These are phyloP conservation scores for Nicotiana otophora DNA, from an alignment of 257 asterid species.

Conservation along the genomic window DNA sequence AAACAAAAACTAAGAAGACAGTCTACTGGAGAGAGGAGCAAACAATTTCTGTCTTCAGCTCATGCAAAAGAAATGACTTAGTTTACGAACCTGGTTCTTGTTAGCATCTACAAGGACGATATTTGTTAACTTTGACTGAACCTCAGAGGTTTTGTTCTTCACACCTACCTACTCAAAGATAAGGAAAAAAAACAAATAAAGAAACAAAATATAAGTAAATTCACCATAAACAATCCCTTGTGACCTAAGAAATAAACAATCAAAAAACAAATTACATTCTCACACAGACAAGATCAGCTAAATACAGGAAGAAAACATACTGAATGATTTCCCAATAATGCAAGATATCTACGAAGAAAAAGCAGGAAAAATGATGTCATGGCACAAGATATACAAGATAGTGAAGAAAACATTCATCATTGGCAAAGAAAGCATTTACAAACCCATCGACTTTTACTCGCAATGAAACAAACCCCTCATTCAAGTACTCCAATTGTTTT, in stretches of 20 bases:
- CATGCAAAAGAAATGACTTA: conserved; percentile 1
- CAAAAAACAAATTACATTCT: not conserved
- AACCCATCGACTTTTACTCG: not conserved
- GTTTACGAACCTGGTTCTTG: conserved; percentile 70
- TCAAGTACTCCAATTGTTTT: not conserved
- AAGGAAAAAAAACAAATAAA: conserved; percentile 5
- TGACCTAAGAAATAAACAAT: not conserved
- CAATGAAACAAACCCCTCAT: conserved; percentile 2
- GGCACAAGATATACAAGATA: not conserved
- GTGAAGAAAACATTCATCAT: not conserved
- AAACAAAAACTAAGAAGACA: conserved; percentile 4
- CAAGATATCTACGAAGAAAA: not conserved
- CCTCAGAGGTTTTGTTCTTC: conserved; percentile 73
- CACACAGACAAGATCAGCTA: not conserved
- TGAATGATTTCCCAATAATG: not conserved
- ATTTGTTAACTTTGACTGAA: conserved; percentile 79
- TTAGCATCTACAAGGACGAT: conserved; percentile 77
- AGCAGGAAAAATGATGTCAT: not conserved
- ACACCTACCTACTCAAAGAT: conserved; percentile 77
- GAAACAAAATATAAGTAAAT: not conserved
- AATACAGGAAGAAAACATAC: not conserved
- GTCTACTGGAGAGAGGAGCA: not conserved
- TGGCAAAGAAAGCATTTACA: not conserved
- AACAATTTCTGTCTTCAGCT: not conserved
- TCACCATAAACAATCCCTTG: not conserved